Conservation (phyloP, 1,284 basidiomycete genomes). For the Sphaerobolus stellatus region DNA sequence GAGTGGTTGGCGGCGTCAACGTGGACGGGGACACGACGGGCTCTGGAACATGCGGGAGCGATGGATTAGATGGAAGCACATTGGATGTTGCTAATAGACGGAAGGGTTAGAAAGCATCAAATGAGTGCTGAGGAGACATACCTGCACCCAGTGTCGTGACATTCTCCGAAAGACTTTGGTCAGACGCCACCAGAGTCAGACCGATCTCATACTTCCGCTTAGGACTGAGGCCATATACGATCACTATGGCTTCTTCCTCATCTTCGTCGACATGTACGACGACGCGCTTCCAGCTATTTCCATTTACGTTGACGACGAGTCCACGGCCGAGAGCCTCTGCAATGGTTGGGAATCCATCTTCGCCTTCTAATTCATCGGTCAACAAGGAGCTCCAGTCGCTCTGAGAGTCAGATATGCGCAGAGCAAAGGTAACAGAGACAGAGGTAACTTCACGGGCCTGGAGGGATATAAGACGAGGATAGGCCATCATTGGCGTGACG, state of each 20-base stretch:
- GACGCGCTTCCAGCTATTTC: slow-evolving; percentile 69
- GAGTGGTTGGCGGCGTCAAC: slow-evolving; percentile 13
- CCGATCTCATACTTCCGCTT: slow-evolving; percentile 79
- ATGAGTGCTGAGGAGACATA: slow-evolving; percentile 24
- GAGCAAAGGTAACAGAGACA: slow-evolving; percentile 74
- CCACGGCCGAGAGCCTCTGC: slow-evolving; percentile 69
- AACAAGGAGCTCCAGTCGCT: slow-evolving; percentile 43
- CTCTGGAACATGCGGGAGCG: slow-evolving; percentile 9
- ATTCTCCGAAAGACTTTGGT: slow-evolving; percentile 49
- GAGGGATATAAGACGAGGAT: slow-evolving; percentile 63
- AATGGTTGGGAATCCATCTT: slow-evolving; percentile 48
- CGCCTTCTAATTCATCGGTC: slow-evolving; percentile 43
- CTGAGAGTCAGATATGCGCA: slow-evolving; percentile 51
- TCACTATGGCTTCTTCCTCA: slow-evolving; percentile 74
- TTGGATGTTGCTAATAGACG: not conserved
- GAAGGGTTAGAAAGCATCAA: slow-evolving; percentile 14
- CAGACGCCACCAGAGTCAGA: slow-evolving; percentile 65
- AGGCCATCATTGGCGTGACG: too few species aligned
- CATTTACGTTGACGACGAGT: slow-evolving; percentile 74
- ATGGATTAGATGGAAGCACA: not conserved
- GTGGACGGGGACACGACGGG: slow-evolving; percentile 14
- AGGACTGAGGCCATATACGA: slow-evolving; percentile 77
- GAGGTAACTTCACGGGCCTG: slow-evolving; percentile 76
- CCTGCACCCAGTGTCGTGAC: slow-evolving; percentile 57
- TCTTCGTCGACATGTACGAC: slow-evolving; percentile 74